These are phyloP conservation scores for Alternaria tenuissima DNA, from an alignment of 2,329 filamentous ascomycete genomes.

Conservation along the genomic window DNA sequence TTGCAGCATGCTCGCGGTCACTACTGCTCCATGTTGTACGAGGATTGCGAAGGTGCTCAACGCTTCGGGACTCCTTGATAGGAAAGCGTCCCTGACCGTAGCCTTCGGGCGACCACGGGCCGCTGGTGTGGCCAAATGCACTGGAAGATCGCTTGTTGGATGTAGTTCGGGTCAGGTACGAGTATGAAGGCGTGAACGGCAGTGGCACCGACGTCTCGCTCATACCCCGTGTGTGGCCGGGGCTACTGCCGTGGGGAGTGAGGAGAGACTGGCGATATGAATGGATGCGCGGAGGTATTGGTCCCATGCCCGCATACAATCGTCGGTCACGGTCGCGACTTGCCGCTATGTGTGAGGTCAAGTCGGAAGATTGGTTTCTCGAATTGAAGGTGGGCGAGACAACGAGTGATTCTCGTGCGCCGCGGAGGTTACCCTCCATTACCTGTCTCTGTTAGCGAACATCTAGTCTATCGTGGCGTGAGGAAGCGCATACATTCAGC, in stretches of 20 bases:
- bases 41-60: conserved; percentile 51
- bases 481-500: conserved; percentile 71
- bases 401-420: conserved; percentile 75
- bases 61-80: conserved; percentile 50
- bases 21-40: conserved; percentile 33
- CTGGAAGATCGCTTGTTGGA: conserved; percentile 51
- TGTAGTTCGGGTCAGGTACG: conserved; percentile 35
- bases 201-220: conserved; percentile 54
- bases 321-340: conserved; percentile 47
- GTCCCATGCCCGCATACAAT: conserved; percentile 48
- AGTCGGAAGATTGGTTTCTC: conserved; percentile 38
- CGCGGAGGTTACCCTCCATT: conserved; percentile 90
- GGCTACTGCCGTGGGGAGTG: conserved; percentile 41
- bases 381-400: conserved; percentile 61
- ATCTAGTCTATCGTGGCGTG: conserved; percentile 6
- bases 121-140: conserved; percentile 48
- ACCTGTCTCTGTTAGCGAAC: conserved; percentile 64
- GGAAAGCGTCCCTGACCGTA: conserved; percentile 47
- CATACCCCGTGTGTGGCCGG: conserved; percentile 49
- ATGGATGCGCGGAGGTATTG: conserved; percentile 45
- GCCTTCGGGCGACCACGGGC: conserved; percentile 49
- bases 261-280: conserved; percentile 45
- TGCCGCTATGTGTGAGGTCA: conserved; percentile 45
- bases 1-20: conserved; percentile 41
- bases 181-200: conserved; percentile 42